These are phyloP conservation scores for Aureobasidium sp. DNA, from an alignment of 2,329 filamentous ascomycete genomes.

Conservation along the genomic window DNA sequence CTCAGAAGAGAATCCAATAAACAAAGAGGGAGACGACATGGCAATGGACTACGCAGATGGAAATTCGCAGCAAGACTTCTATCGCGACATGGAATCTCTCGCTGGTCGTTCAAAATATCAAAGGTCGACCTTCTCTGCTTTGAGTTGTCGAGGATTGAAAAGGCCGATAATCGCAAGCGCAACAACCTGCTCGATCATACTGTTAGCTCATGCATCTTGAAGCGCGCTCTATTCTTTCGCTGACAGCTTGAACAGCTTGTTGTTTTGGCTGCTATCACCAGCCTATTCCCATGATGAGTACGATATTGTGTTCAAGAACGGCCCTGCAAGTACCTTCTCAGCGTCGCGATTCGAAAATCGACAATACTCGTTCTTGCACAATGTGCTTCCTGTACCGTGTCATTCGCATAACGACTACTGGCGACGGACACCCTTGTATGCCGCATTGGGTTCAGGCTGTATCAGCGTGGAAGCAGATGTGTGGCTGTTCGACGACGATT, in stretches of 20 bases:
- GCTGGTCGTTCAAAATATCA: background rate
- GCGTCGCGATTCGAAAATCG: background rate
- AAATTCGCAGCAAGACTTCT: background rate
- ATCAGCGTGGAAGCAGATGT: conserved; percentile 50
- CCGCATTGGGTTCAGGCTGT: conserved; percentile 47
- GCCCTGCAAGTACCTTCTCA: conserved; percentile 19
- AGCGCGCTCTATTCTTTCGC: background rate
- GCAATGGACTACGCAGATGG: background rate
- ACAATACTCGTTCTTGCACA: background rate
- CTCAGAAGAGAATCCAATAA: background rate
- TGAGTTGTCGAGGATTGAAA: background rate
- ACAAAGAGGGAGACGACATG: background rate
- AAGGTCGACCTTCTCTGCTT: background rate
- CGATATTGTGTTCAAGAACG: background rate
- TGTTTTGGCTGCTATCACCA: background rate
- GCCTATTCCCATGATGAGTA: background rate
- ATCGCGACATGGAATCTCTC: background rate
- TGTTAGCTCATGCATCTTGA: background rate
- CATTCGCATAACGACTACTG: conserved; percentile 54
- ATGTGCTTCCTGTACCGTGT: conserved; percentile 34
- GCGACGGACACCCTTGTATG: conserved; percentile 46
- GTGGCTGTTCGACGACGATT: conserved; percentile 40
- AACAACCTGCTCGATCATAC: background rate
- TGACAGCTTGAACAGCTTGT: background rate
- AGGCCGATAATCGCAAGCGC: background rate